Evolutionary conservation across 257 asterid species (phyloP).

Genomic region (Marsdenia floribunda): DNA sequence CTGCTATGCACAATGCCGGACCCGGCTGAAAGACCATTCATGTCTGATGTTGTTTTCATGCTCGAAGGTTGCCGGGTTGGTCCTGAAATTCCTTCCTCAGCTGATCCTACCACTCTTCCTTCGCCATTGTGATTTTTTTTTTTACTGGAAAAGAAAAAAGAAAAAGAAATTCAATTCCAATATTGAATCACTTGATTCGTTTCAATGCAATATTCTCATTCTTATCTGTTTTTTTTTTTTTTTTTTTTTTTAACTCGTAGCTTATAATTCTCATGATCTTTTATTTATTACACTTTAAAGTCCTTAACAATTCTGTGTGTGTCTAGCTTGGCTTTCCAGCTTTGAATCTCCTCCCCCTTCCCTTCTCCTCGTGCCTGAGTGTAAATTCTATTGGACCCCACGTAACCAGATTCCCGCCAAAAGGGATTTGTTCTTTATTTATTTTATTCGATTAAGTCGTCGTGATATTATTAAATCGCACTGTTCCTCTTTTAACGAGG

Average conservation of each 20-base stretch:
- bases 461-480: not conserved
- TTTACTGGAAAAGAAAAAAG: too few relatives aligned
- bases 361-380: not conserved
- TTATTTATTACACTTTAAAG: not conserved
- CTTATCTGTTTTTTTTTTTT: too few relatives aligned
- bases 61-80: slow-evolving; percentile 72
- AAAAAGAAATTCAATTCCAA: not conserved
- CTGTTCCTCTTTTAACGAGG: slow-evolving; percentile 3
- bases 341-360: not conserved
- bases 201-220: not conserved
- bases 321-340: not conserved
- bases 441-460: not conserved
- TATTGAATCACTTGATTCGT: slow-evolving; percentile 9
- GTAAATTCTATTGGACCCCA: slow-evolving; percentile 11
- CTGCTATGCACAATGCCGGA: slow-evolving; percentile 73
- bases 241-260: not conserved
- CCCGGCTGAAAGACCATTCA: slow-evolving; percentile 59
- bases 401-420: slow-evolving; percentile 34
- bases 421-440: slow-evolving; percentile 9
- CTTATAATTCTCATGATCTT: not conserved
- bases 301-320: not conserved
- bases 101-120: slow-evolving; percentile 62
- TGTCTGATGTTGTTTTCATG: slow-evolving; percentile 75
- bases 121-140: slow-evolving; percentile 29
- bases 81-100: slow-evolving; percentile 64